Conservation (phyloP, 1,284 basidiomycete species). For the Pseudozyma thailandica region DNA sequence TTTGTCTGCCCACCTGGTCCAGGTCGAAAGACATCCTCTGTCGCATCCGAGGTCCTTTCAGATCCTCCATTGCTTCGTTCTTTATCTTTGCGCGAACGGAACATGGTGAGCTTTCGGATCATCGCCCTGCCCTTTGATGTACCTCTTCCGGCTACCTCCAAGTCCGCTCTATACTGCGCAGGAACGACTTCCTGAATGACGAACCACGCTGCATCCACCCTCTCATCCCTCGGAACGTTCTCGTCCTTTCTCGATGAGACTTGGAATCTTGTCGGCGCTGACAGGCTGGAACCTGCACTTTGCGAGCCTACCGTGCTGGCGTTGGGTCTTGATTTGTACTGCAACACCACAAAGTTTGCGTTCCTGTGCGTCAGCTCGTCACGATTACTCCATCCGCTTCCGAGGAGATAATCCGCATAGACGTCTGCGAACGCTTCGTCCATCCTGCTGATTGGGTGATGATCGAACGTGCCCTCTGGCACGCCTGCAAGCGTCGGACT, state of each 20-base stretch:
- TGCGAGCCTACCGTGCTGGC: slow-evolving; percentile 47
- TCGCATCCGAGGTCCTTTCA: slow-evolving; percentile 4
- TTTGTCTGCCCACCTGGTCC: slow-evolving; percentile 55
- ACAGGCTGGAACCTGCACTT: slow-evolving; percentile 27
- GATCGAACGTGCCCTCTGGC: slow-evolving; percentile 17
- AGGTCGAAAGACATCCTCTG: slow-evolving; percentile 49
- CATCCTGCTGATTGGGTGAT: slow-evolving; percentile 54
- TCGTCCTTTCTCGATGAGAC: slow-evolving; percentile 27
- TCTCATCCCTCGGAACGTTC: slow-evolving; percentile 33
- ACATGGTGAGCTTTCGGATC: slow-evolving; percentile 64
- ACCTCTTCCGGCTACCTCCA: slow-evolving; percentile 46
- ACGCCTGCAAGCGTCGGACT: slow-evolving; percentile 40
- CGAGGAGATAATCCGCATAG: slow-evolving; percentile 64
- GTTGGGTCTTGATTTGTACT: slow-evolving; percentile 57
- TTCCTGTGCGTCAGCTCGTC: slow-evolving; percentile 65
- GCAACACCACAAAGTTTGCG: slow-evolving; percentile 66
- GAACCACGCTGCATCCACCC: slow-evolving; percentile 64
- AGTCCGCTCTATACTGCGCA: slow-evolving; percentile 55
- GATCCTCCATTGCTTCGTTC: slow-evolving; percentile 16
- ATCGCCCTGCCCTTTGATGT: slow-evolving; percentile 52
- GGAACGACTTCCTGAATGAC: slow-evolving; percentile 66
- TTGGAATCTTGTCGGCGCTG: slow-evolving; percentile 29
- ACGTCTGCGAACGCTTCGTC: slow-evolving; percentile 66
- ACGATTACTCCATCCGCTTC: slow-evolving; percentile 66
- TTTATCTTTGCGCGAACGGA: slow-evolving; percentile 43